These are phyloP conservation scores for Penicillium pancosmium DNA, from an alignment of 495 filamentous ascomycete species.

Conservation along the genomic window DNA sequence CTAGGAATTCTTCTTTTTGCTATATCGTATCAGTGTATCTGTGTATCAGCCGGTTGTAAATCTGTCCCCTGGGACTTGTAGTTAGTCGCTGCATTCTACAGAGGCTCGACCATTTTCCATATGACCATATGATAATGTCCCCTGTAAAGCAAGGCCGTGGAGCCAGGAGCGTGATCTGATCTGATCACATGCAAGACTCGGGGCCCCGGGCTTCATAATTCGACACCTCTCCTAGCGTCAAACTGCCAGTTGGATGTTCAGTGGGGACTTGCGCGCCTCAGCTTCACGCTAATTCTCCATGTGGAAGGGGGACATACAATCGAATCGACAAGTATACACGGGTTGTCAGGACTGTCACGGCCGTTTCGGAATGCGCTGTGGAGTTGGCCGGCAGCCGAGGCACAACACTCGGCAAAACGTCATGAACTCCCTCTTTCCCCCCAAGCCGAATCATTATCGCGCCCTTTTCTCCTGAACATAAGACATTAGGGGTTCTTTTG, in stretches of 20 bases:
- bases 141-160: constrained; percentile 3
- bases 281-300: neutral
- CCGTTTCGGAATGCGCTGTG: constrained; percentile 17
- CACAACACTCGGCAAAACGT: constrained; percentile 49
- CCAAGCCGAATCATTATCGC: constrained; percentile 43
- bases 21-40: neutral
- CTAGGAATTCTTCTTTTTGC: neutral
- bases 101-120: no score
- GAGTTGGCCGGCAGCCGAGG: constrained; percentile 41
- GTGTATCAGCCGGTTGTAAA: no score
- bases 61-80: neutral
- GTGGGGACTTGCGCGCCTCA: neutral
- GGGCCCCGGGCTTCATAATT: neutral
- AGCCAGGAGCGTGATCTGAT: constrained; percentile 1
- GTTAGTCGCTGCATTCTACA: neutral
- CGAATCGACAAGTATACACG: neutral
- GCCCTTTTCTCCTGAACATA: constrained; percentile 18
- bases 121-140: no score
- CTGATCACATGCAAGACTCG: constrained; percentile 13
- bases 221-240: neutral
- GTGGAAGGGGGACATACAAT: constrained; percentile 1
- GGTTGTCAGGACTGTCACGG: neutral
- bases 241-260: neutral
- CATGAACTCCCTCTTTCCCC: constrained; percentile 35
- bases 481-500: no score